Conservation (phyloP, 345 rosid species). For the Physaria fendleri region DNA sequence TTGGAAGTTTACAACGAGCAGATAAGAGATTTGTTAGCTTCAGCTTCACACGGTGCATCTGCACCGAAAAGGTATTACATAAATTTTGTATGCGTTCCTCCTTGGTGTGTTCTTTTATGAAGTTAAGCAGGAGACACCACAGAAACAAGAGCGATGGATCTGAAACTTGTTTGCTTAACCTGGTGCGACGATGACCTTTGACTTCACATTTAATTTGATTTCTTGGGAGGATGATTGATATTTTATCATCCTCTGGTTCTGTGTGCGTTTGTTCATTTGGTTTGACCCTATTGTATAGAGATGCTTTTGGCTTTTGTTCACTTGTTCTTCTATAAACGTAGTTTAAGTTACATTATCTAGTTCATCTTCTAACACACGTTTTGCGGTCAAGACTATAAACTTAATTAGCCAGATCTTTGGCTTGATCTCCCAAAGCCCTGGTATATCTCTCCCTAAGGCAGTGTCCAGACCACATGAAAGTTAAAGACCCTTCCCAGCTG, state of each 20-base stretch:
- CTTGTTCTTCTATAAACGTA: not conserved
- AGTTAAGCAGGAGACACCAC: constrained; percentile 35
- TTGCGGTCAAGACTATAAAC: no score
- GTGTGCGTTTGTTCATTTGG: constrained; percentile 23
- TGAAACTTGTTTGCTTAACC: constrained; percentile 5
- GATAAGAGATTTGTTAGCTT: constrained; percentile 69
- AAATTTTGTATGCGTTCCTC: not conserved
- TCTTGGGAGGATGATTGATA: constrained; percentile 20
- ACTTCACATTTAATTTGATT: constrained; percentile 9
- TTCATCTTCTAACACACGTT: not conserved
- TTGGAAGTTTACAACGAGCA: constrained; percentile 97
- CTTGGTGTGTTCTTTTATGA: not conserved
- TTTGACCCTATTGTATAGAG: constrained; percentile 22
- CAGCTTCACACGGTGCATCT: constrained; percentile 50
- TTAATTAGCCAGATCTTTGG: no score
- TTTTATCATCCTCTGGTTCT: constrained; percentile 17
- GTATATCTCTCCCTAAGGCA: no score
- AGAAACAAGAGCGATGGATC: constrained; percentile 65
- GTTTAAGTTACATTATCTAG: not conserved
- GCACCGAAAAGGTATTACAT: constrained; percentile 54
- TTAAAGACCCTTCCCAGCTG: no score
- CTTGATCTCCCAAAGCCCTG: no score
- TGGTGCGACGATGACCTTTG: constrained; percentile 11
- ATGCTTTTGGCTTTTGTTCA: constrained; percentile 2
- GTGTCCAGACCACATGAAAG: no score